These are phyloP conservation scores for Aristolochia contorta DNA, from an alignment of 164 flowering plant genomes.

Conservation along the genomic window DNA sequence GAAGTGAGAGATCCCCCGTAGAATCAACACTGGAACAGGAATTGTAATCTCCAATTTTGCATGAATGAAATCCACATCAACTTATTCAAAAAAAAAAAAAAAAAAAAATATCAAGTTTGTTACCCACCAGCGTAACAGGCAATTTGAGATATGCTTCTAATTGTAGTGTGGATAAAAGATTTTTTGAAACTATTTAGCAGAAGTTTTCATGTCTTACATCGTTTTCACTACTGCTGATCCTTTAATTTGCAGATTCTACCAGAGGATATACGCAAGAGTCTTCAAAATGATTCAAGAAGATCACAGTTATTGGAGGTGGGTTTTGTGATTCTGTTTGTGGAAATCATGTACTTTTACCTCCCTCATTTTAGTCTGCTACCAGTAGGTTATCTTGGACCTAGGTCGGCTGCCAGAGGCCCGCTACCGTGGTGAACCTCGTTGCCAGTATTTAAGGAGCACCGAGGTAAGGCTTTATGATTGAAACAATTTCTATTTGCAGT, in stretches of 20 bases:
- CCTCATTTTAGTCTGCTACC: not conserved
- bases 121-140: too few species aligned
- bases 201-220: not conserved
- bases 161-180: not conserved
- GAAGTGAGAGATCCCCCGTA: too few species aligned
- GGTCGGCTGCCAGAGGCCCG: slow-evolving; percentile 64
- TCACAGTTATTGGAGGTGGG: slow-evolving; percentile 52
- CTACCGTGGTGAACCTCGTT: slow-evolving; percentile 46
- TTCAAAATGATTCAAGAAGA: slow-evolving; percentile 35
- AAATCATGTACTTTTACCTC: not conserved
- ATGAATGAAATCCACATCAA: too few species aligned
- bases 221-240: not conserved
- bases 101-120: too few species aligned
- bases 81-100: too few species aligned
- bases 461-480: slow-evolving; percentile 26
- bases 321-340: not conserved
- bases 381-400: slow-evolving; percentile 57
- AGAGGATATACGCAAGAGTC: slow-evolving; percentile 36
- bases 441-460: slow-evolving; percentile 38
- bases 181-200: not conserved
- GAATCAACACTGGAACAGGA: too few species aligned
- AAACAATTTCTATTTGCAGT: not conserved
- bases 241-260: slow-evolving; percentile 45
- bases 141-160: not conserved
- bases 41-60: too few species aligned